Base-by-base conservation (phyloP, 331 rosid species). In the Acacia concinna region DNA sequence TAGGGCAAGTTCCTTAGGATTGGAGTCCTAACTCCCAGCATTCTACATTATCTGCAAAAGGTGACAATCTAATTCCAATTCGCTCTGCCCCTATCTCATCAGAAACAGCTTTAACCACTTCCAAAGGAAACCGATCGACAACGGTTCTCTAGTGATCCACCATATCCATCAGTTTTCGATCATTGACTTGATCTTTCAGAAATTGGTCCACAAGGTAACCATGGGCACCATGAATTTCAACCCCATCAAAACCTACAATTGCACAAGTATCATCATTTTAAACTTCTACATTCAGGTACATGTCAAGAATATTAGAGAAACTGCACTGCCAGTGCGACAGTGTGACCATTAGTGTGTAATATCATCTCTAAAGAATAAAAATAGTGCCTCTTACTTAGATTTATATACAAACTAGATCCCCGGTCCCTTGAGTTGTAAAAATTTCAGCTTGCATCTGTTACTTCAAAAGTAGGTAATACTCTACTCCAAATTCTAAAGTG, bases 141-240 rank as follows among this genome's bases (percentile, higher is more conserved):
- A 1, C 98, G 93, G 18, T 90, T 94, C 81, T 89, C 97, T 0
- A 90, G 84, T 27, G 92, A 89, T 59, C 95, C 98, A 54, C 97
- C 98, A 34, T 89, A 94, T 47, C 89, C 10, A 71, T 94, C 97
- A 6, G 83, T 92, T n/a, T n/a, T 79, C 91, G 60, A 71, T 92
- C 92, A 52, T 92, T 90, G 62, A 88, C 94, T 54, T 73, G 40
- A 63, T 90, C 93, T 83, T 93, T 91, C 84, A 93, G 7, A 69
- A 93, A 93, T 38, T 93, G 97, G 18, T 93, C 97, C 3, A 88
- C 73, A 34, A 93, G 75, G 78, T 79, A 92, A 62, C 97, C 97
- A 56, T 92, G 90, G 11, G 94, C 96, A 0, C 92, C 97, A 78
- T 92, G 97, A 75, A 92, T 88, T 79, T 92, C 97, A 77, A 92